These are phyloP conservation scores for Corynespora cassiicola DNA, from an alignment of 2,329 filamentous ascomycete species.

Conservation along the genomic window DNA sequence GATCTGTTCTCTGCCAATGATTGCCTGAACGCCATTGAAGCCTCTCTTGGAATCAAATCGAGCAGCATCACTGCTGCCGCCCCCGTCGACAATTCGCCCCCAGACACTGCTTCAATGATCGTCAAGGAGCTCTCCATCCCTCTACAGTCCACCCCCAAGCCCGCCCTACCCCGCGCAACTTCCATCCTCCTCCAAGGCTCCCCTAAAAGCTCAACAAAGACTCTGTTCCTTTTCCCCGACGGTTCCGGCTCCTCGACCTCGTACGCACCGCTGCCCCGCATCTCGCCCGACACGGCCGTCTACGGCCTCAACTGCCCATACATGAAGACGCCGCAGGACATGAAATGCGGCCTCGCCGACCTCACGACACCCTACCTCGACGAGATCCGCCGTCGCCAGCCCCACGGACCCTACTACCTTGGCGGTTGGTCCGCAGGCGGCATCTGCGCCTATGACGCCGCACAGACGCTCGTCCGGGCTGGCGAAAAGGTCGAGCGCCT, in stretches of 20 bases:
- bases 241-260: conserved; percentile 55
- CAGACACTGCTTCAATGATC: conserved; percentile 7
- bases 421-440: conserved; percentile 48
- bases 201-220: conserved; percentile 33
- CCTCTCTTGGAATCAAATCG: conserved; percentile 13
- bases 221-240: conserved; percentile 56
- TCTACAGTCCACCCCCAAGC: neutral
- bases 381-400: conserved; percentile 71
- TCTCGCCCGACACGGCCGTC: conserved; percentile 57
- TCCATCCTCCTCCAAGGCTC: conserved; percentile 56
- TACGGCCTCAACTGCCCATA: conserved; percentile 58
- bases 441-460: conserved; percentile 44
- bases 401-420: conserved; percentile 46
- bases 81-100: conserved; percentile 6
- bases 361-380: conserved; percentile 67
- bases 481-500: conserved; percentile 31
- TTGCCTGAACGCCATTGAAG: conserved; percentile 11
- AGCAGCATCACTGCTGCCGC: conserved; percentile 2
- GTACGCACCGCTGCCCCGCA: conserved; percentile 46
- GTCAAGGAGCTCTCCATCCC: conserved; percentile 13
- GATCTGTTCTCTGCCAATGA: conserved; percentile 17
- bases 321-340: conserved; percentile 35
- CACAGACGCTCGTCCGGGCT: conserved; percentile 21
- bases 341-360: conserved; percentile 50
- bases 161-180: conserved; percentile 5